Percentiles rank a stretch among this genome's conserved stretches.
phyloP scores from a whole-genome alignment of 2,329 filamentous ascomycete species.

The Epichloe sylvatica region DNA sequence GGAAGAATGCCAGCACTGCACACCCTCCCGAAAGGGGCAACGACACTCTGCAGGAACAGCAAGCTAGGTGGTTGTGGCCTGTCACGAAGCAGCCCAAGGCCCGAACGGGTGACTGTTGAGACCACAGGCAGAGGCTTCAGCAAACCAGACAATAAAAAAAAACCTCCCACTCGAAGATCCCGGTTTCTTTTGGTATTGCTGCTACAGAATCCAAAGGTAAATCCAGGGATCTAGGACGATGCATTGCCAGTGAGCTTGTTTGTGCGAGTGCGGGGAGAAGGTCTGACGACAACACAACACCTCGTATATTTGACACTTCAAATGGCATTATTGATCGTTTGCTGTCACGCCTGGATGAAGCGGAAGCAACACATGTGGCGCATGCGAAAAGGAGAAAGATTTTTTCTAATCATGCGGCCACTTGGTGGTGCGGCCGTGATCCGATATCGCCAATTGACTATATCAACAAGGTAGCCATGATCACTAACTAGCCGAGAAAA shows the following conservation, averaged over 20 bases:
- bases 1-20: conserved; percentile 3
- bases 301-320: no score
- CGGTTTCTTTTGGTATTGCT: neutral
- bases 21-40: conserved; percentile 1
- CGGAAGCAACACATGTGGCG: neutral
- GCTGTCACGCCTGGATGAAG: no score
- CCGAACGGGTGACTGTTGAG: neutral
- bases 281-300: no score
- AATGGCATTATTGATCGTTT: no score
- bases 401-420: neutral
- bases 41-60: neutral
- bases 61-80: neutral
- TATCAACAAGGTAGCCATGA: no score
- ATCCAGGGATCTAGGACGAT: neutral
- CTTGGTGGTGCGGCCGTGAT: neutral
- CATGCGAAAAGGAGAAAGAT: neutral
- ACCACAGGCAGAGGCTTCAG: neutral
- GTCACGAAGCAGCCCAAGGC: neutral
- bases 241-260: neutral
- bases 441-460: no score
- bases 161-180: neutral
- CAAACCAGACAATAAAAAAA: neutral
- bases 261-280: no score
- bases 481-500: no score
- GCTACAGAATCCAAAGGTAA: neutral